These are phyloP conservation scores for Hypsizygus ulmarius DNA, from an alignment of 1,284 basidiomycete genomes.

Conservation along the genomic window DNA sequence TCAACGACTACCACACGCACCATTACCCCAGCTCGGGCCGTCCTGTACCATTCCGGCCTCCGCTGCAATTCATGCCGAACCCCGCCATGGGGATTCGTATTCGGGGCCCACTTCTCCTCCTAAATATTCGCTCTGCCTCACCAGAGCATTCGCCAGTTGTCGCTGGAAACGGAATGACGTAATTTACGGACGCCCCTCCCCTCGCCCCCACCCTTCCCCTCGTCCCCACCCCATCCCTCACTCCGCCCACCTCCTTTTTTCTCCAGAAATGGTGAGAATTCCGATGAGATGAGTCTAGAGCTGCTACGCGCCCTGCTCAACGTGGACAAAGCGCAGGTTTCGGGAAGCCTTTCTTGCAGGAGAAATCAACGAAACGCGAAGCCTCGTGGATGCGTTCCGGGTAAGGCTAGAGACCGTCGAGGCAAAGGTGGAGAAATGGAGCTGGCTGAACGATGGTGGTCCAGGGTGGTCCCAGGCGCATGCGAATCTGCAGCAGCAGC, in stretches of 20 bases:
- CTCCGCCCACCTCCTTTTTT: constrained; percentile 3
- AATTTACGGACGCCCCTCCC: constrained; percentile 7
- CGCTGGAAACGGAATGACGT: constrained; percentile 4
- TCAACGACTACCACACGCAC: constrained; percentile 1
- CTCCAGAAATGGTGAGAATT: neutral
- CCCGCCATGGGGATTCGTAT: no score
- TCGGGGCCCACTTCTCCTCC: no score
- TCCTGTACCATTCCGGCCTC: constrained; percentile 8
- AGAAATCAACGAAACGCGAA: constrained; percentile 7
- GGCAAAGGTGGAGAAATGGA: constrained; percentile 8
- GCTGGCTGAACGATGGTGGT: neutral
- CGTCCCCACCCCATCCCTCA: constrained; percentile 6
- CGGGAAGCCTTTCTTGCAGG: constrained; percentile 7
- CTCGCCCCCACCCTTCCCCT: no score
- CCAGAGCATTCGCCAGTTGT: constrained; percentile 2
- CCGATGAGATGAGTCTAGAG: constrained; percentile 9
- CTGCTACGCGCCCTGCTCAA: constrained; percentile 10
- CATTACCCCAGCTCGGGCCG: neutral
- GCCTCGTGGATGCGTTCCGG: constrained; percentile 6
- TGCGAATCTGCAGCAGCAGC: neutral
- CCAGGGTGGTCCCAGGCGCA: neutral
- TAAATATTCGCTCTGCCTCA: constrained; percentile 8
- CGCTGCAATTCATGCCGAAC: neutral
- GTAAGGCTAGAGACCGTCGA: constrained; percentile 10
- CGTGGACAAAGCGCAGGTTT: neutral